Conservation (phyloP, 2,329 filamentous ascomycete species). For the Ophiocordyceps camponoti-saundersi region DNA sequence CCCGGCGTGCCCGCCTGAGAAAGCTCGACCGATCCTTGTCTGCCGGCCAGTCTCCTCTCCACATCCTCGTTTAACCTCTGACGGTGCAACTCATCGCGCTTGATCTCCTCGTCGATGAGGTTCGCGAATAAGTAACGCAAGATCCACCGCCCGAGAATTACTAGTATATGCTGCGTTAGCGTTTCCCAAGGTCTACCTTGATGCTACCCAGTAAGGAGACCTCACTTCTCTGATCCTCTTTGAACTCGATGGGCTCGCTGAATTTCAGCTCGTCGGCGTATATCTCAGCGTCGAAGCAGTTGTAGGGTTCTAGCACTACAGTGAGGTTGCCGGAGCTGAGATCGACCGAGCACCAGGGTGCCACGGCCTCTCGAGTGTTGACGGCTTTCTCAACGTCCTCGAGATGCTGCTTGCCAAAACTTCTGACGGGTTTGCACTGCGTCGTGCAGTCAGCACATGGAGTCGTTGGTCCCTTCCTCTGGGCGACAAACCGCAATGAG, state of each 20-base stretch:
- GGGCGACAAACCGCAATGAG: conserved; percentile 49
- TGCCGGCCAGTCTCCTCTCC: conserved; percentile 39
- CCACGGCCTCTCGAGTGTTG: conserved; percentile 76
- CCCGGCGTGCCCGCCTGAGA: conserved; percentile 15
- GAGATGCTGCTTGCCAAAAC: conserved; percentile 86
- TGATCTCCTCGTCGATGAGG: conserved; percentile 79
- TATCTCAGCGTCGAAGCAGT: conserved; percentile 93
- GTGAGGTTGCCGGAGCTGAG: conserved; percentile 83
- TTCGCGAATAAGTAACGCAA: conserved; percentile 81
- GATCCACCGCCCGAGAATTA: conserved; percentile 95
- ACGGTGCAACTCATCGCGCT: conserved; percentile 60
- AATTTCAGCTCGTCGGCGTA: conserved; percentile 80
- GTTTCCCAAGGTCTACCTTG: too few species aligned
- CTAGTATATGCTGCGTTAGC: conserved; percentile 25
- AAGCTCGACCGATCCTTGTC: conserved; percentile 39
- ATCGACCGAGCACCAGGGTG: conserved; percentile 93
- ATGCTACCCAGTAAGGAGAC: background rate
- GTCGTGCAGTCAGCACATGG: background rate
- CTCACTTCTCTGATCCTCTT: conserved; percentile 85
- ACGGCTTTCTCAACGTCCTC: conserved; percentile 80
- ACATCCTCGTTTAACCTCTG: conserved; percentile 45
- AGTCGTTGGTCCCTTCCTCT: too few species aligned
- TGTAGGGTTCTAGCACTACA: conserved; percentile 82
- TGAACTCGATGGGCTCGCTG: conserved; percentile 60
- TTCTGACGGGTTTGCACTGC: conserved; percentile 70